Percentiles rank a stretch among this genome's conserved stretches.
phyloP scores from a whole-genome alignment of 2,329 filamentous ascomycete genomes.

The Xylariaceae sp. region DNA sequence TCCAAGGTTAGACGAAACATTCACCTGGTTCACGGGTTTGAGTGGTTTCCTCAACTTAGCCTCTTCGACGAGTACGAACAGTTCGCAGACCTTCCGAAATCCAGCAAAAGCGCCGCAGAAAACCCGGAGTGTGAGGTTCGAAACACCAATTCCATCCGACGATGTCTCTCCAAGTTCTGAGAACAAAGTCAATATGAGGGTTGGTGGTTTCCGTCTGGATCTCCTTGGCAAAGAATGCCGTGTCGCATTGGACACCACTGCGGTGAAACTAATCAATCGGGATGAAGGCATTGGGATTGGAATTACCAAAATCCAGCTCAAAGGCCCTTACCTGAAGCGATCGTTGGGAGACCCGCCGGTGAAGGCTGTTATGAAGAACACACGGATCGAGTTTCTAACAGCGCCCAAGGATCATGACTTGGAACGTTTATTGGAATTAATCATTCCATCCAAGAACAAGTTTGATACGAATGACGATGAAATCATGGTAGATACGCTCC shows the following conservation, averaged over 20 bases:
- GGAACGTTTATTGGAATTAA: constrained; percentile 73
- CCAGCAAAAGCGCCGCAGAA: constrained; percentile 38
- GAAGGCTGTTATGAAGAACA: constrained; percentile 56
- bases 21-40: constrained; percentile 83
- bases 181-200: constrained; percentile 68
- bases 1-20: constrained; percentile 75
- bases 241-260: constrained; percentile 68
- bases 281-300: constrained; percentile 66
- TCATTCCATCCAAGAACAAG: constrained; percentile 86
- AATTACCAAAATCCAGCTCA: constrained; percentile 69
- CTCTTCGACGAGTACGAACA: constrained; percentile 71
- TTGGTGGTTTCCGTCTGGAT: constrained; percentile 71
- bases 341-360: constrained; percentile 55
- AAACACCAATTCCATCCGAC: constrained; percentile 46
- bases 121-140: constrained; percentile 53
- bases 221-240: constrained; percentile 75
- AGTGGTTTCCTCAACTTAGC: constrained; percentile 88
- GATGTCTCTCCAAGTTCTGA: constrained; percentile 44
- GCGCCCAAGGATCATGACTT: constrained; percentile 74
- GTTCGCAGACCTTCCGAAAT: constrained; percentile 43
- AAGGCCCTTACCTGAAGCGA: constrained; percentile 60
- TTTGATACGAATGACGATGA: constrained; percentile 84
- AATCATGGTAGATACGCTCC: constrained; percentile 86
- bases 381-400: constrained; percentile 66
- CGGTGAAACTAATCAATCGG: constrained; percentile 74